Conservation (phyloP, 768 basidiomycete species). For the Tricholoma terreum region DNA sequence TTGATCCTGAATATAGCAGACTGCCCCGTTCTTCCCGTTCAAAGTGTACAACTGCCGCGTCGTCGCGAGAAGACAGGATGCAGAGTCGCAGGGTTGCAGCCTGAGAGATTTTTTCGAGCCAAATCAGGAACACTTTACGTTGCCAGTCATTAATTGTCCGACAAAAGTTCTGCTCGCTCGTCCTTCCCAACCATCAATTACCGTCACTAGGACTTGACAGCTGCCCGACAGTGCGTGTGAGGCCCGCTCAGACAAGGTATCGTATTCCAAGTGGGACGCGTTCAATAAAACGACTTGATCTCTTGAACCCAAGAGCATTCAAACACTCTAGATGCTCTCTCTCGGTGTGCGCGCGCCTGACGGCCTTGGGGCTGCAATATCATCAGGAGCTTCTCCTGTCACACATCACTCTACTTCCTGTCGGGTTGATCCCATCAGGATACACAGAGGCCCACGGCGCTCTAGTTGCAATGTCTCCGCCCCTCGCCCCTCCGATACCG, state of each 20-base stretch:
- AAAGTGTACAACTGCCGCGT: background rate
- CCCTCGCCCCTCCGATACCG: too few species aligned
- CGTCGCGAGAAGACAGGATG: background rate
- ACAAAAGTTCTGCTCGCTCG: background rate
- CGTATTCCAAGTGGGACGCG: too few species aligned
- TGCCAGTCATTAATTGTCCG: background rate
- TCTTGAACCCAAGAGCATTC: too few species aligned
- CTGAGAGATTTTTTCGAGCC: conserved; percentile 1
- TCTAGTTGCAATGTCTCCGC: too few species aligned
- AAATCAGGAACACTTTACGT: conserved; percentile 1
- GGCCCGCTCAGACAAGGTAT: too few species aligned
- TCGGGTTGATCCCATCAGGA: too few species aligned
- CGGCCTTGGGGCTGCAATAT: background rate
- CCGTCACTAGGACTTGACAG: background rate
- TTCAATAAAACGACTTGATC: too few species aligned
- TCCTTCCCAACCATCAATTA: background rate
- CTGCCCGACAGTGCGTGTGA: background rate
- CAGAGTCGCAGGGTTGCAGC: background rate
- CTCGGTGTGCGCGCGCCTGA: too few species aligned
- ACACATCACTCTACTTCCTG: too few species aligned
- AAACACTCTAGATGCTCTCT: too few species aligned
- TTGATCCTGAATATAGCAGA: background rate
- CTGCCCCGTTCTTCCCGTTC: background rate
- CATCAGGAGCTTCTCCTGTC: conserved; percentile 7
- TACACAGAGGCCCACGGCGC: too few species aligned